Base-by-base conservation (phyloP, 305 asterid species). In the Solanum hybrid region DNA sequence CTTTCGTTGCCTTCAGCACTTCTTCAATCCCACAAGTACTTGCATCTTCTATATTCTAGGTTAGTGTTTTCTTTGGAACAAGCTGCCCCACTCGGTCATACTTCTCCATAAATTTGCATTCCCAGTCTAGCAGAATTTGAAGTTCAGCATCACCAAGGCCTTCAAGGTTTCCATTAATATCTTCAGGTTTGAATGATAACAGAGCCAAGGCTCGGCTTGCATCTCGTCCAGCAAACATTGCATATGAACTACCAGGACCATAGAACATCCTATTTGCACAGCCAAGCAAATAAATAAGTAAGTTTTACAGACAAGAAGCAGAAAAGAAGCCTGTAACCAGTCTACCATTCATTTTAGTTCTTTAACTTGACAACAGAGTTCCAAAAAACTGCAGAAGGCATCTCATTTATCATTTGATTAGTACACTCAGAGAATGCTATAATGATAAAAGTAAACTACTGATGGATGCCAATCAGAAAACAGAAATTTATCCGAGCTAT, bases 181-280 rank as follows among this genome's bases (percentile, higher is more conserved):
- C 98, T 90, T 92, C 92, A 61, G 95, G 93, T 91, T 97, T 98
- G 87, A 96, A 95, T n/a, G 98, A 96, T 97, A 96, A 94, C 90
- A 94, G 98, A 89, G 99, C 99, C 41, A 97, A 92, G 51, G 99
- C 99, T 90, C 96, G 93, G 93, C 98, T 97, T 65, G 99, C 98
- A 92, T 97, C 99, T 93, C 96, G 94, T 87, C 99, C 99, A 13
- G 98, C 95, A 91, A 97, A 97, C 91, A 95, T 93, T 4, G 99
- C 98, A 45, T 97, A 97, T 1, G 99, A 94, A 29, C 98, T 98
- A 37, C 98, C 98, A 11, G 98, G 98, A 86, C 99, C 99, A 17
- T 97, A 97, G 92, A 97, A 97, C 99, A 96, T 96, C 95, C 98
- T 97, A 95, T 27, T 27, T 83, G n/a, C 37, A 41, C 45, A 33